Base-by-base conservation (phyloP, 306 rosid species). In the Castanea mollissima region DNA sequence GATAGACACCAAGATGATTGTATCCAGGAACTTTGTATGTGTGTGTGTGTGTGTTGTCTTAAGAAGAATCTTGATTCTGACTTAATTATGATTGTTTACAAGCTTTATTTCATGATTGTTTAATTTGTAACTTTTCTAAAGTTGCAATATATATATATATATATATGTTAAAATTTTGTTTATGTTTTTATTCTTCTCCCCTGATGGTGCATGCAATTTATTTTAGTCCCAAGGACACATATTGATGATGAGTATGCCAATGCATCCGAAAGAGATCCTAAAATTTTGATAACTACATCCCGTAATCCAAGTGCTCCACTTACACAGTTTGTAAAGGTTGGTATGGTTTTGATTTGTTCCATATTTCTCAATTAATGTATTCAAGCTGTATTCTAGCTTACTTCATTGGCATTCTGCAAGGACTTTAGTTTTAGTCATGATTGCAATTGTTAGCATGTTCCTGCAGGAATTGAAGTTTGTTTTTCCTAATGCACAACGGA, bases 221-320 rank as follows among this genome's bases (percentile, higher is more conserved):
- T 65, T 69, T 67, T 84, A 95, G 98, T 90, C 52, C 97, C 94
- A 5, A 95, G 87, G 84, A 81, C 90, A 19, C 91, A 86, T 80
- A 95, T 95, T 29, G 98, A 91, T 78, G 97, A 92, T 71, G 98
- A 95, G 87, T 95, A 95, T 80, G 99, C 99, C 19, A 79, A 78
- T 79, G 90, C 98, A 75, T 75, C 90, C 16, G 96, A 90, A 76
- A 88, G 80, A 14, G 99, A 95, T 85, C 96, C 98, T 23, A 93
- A 89, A 76, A 90, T 93, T 83, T 84, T 95, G 91, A 63, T 95
- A 60, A 92, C 97, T 64, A 95, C 98, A 19, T 95, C 99, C 20
- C 84, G 99, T 81, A 76, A 90, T 87, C 99, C 99, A 12, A 95
- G 98, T 78, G 91, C 88, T 81, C 98, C 99, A 55, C 92, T 95